Conservation (phyloP, 148 eudicot species). For the Camellia lanceoleosa region DNA sequence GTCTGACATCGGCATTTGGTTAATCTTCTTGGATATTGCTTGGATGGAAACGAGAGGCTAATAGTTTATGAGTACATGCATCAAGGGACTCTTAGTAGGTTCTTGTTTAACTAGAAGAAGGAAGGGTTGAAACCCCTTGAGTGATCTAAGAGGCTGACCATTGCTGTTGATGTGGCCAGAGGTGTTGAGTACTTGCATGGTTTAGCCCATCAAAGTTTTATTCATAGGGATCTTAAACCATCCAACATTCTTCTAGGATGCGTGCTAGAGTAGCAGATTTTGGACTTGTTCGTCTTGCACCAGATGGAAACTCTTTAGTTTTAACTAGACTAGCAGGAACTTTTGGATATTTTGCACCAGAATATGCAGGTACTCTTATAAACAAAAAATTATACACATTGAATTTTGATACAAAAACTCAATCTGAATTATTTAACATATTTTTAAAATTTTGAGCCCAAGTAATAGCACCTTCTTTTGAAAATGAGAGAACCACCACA, state of each 20-base stretch:
- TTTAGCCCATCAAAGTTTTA: slow-evolving; percentile 46
- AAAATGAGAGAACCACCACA: too few species aligned
- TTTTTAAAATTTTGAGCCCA: too few species aligned
- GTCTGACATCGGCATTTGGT: slow-evolving; percentile 66
- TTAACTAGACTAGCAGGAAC: slow-evolving; percentile 41
- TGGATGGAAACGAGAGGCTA: slow-evolving; percentile 62
- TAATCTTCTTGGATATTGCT: slow-evolving; percentile 53
- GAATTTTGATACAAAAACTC: too few species aligned
- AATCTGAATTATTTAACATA: too few species aligned
- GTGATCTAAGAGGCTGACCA: slow-evolving; percentile 32
- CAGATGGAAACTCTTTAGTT: slow-evolving; percentile 38
- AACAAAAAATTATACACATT: background rate
- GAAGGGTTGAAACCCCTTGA: slow-evolving; percentile 42
- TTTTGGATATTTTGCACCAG: slow-evolving; percentile 47
- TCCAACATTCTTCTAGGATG: slow-evolving; percentile 46
- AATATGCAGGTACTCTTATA: slow-evolving; percentile 37
- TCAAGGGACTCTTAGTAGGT: slow-evolving; percentile 51
- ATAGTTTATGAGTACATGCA: slow-evolving; percentile 71
- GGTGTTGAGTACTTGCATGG: slow-evolving; percentile 42
- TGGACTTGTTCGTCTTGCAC: slow-evolving; percentile 49
- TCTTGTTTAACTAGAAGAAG: slow-evolving; percentile 45
- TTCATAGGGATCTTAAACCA: slow-evolving; percentile 48
- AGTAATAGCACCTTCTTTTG: too few species aligned
- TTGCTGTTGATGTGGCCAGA: slow-evolving; percentile 45
- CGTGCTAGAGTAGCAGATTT: slow-evolving; percentile 44